Evolutionary conservation across 305 asterid genomes (phyloP).

Genomic region (Solanum hybrid): DNA sequence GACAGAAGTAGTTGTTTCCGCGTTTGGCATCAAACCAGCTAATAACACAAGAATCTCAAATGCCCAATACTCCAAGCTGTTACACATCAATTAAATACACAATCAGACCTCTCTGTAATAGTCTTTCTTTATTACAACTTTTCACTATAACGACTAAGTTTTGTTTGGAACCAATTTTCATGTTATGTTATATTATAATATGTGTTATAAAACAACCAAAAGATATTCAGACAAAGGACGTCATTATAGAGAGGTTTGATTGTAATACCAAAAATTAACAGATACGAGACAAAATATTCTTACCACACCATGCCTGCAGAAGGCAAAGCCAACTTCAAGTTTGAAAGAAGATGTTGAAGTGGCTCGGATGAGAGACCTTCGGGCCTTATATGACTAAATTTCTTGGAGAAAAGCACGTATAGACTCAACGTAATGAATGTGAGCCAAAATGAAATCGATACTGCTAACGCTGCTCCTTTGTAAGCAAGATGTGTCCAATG

Average conservation of each 20-base stretch:
- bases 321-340: conserved; percentile 64
- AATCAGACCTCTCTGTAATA: background rate
- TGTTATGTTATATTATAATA: background rate
- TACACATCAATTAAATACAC: background rate
- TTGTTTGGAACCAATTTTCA: too few relatives aligned
- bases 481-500: conserved; percentile 35
- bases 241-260: background rate
- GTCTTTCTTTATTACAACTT: background rate
- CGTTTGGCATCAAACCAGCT: conserved; percentile 71
- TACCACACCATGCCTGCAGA: conserved; percentile 89
- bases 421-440: conserved; percentile 39
- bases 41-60: conserved; percentile 65
- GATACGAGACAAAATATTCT: conserved; percentile 3
- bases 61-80: conserved; percentile 72
- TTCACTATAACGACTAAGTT: background rate
- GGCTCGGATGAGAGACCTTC: conserved; percentile 43
- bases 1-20: conserved; percentile 47
- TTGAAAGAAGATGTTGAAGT: conserved; percentile 18
- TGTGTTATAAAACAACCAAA: background rate
- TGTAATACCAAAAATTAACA: background rate
- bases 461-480: conserved; percentile 60
- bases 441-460: conserved; percentile 61
- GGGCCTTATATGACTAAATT: conserved; percentile 42
- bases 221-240: background rate
- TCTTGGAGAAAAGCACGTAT: conserved; percentile 36